A percentile compares a stretch with the other conserved stretches of the same genome.
Evolutionary conservation across 1,284 basidiomycete species (phyloP).

Genomic region (Caloboletus firmus): DNA sequence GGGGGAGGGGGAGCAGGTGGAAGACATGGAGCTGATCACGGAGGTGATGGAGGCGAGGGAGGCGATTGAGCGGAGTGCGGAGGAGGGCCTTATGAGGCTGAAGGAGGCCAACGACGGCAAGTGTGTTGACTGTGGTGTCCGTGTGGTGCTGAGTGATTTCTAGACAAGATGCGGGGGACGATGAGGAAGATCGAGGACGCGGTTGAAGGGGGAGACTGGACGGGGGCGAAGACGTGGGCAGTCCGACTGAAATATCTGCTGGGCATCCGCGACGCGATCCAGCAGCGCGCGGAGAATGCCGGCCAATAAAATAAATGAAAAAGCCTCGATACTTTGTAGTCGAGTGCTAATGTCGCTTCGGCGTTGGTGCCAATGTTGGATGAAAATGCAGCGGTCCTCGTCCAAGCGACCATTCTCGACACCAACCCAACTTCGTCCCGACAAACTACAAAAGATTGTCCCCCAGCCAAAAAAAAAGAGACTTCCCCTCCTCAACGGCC

Average conservation of each 20-base stretch:
- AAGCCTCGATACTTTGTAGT: too few species aligned
- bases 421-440: conserved; percentile 4
- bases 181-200: conserved; percentile 49
- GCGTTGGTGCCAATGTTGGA: background rate
- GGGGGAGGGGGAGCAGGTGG: conserved; percentile 73
- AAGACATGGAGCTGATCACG: conserved; percentile 72
- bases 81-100: conserved; percentile 48
- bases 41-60: conserved; percentile 85
- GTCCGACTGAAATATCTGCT: conserved; percentile 78
- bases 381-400: conserved; percentile 9
- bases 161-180: conserved; percentile 57
- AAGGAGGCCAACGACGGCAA: conserved; percentile 61
- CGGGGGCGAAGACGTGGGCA: conserved; percentile 55
- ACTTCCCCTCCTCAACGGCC: conserved; percentile 12
- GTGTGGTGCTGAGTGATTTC: conserved; percentile 2
- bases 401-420: conserved; percentile 18
- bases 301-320: background rate
- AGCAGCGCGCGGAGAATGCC: conserved; percentile 45
- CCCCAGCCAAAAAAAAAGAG: background rate
- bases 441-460: conserved; percentile 11
- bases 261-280: conserved; percentile 71
- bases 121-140: conserved; percentile 24
- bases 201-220: conserved; percentile 58
- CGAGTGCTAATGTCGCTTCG: background rate
- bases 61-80: conserved; percentile 66